Evolutionary conservation across 345 rosid species (phyloP).

Genomic region (Corchorus olitorius): DNA sequence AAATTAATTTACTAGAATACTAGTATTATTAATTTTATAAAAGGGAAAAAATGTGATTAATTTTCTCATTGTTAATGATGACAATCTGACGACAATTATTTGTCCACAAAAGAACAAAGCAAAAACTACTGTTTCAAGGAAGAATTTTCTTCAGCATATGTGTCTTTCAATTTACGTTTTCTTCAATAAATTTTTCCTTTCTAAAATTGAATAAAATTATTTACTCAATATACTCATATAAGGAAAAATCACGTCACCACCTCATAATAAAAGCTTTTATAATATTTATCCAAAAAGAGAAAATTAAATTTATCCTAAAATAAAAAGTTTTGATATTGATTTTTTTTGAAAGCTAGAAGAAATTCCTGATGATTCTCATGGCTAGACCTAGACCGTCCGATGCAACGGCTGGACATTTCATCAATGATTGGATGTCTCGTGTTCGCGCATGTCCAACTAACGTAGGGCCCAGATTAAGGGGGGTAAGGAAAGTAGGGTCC

Average conservation of each 20-base stretch:
- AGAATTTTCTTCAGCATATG: not conserved
- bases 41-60: too few species aligned
- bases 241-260: not conserved
- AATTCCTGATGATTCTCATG: not conserved
- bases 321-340: not conserved
- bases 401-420: not conserved
- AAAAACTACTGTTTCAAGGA: not conserved
- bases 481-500: not conserved
- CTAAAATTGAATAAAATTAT: not conserved
- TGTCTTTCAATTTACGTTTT: not conserved
- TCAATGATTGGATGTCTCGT: slow-evolving; percentile 7
- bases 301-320: not conserved
- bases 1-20: too few species aligned
- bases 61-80: too few species aligned
- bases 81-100: too few species aligned
- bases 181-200: not conserved
- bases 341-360: not conserved
- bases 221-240: too few species aligned
- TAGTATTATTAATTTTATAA: too few species aligned
- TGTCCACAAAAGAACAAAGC: too few species aligned
- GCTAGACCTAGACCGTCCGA: not conserved
- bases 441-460: not conserved
- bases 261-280: not conserved
- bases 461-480: not conserved
- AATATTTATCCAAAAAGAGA: not conserved